Base-by-base conservation (phyloP, 2,329 filamentous ascomycete species). In the Cytospora piceicola region DNA sequence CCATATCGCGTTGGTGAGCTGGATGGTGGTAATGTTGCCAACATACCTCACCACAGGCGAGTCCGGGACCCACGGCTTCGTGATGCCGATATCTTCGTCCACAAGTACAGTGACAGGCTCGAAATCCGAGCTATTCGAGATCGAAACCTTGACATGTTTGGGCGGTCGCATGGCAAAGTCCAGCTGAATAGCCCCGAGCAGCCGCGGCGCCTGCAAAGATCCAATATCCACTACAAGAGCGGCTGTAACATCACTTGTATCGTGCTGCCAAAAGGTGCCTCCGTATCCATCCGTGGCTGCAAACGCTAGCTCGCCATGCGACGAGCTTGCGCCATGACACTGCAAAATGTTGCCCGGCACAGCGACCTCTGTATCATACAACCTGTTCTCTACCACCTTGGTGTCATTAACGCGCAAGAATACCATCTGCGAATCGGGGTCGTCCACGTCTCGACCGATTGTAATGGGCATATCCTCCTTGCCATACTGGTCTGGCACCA, bases 261-360 rank as follows among this genome's bases (percentile, higher is more conserved):
- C 72, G 0, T 88, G 86, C 70, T 90, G 87, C 88, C 88, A 91
- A 70, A 84, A 85, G 0, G 88, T 91, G 36, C 82, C 85, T 4
- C 83, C 77, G 7, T 86, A 85, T 58, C 88, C 88, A 70, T 91
- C 88, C 59, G 89, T 82, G 3, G 86, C 87, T 0, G 83, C 81
- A 62, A 89, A 80, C 0, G 88, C 86, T 74, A 89, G 88, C 73
- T 90, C 88, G n/a, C 88, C 88, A 0, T 78, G 71, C 0, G 78
- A 72, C 0, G 83, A 83, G 51, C 72, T 72, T 1, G 82, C 80
- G 2, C 82, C 77, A 22, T 77, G 80, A 72, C 88, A 90, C 75
- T 90, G 88, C 0, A 84, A 78, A 42, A 89, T 79, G 71, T 90
- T 90, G 11, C 82, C 82, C 0, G 78, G 71, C 1, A 85, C 66